Evolutionary conservation across 768 basidiomycete genomes (phyloP).

Genomic region (Lactifluus piperatus): DNA sequence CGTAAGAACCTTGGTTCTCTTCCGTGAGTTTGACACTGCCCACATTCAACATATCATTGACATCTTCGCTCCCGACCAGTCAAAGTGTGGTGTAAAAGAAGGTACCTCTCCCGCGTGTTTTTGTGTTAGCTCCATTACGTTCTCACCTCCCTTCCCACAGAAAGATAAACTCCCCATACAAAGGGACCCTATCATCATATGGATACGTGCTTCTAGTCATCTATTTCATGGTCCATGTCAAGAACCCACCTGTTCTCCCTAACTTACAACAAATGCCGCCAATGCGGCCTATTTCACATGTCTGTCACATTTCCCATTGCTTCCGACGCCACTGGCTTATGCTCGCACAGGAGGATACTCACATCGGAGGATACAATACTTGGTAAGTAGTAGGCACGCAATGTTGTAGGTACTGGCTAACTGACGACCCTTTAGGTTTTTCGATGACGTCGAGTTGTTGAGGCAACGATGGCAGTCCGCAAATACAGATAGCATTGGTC

Average conservation of each 20-base stretch:
- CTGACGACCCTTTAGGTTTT: slow-evolving; percentile 48
- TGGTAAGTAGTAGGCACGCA: slow-evolving; percentile 35
- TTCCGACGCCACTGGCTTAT: slow-evolving; percentile 11
- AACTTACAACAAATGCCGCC: slow-evolving; percentile 95
- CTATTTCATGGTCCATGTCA: slow-evolving; percentile 96
- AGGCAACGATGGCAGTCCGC: slow-evolving; percentile 91
- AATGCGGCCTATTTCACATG: slow-evolving; percentile 74
- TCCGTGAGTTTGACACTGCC: slow-evolving; percentile 58
- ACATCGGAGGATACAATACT: slow-evolving; percentile 73
- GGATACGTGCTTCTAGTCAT: slow-evolving; percentile 97
- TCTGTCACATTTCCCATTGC: slow-evolving; percentile 25
- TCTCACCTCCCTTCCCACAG: slow-evolving; percentile 30
- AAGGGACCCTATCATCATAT: slow-evolving; percentile 93
- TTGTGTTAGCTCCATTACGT: slow-evolving; percentile 15
- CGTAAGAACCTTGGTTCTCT: slow-evolving; percentile 88
- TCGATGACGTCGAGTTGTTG: slow-evolving; percentile 92
- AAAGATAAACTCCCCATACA: slow-evolving; percentile 98
- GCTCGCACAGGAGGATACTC: slow-evolving; percentile 58
- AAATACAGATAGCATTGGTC: slow-evolving; percentile 87
- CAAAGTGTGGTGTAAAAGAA: slow-evolving; percentile 97
- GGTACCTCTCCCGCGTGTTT: slow-evolving; percentile 34
- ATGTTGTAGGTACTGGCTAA: background rate
- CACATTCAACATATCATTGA: slow-evolving; percentile 2
- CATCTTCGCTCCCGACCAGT: slow-evolving; percentile 39
- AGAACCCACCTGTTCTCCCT: slow-evolving; percentile 92